Evolutionary conservation across 345 rosid genomes (phyloP).

Genomic region (Abelmoschus esculentus): DNA sequence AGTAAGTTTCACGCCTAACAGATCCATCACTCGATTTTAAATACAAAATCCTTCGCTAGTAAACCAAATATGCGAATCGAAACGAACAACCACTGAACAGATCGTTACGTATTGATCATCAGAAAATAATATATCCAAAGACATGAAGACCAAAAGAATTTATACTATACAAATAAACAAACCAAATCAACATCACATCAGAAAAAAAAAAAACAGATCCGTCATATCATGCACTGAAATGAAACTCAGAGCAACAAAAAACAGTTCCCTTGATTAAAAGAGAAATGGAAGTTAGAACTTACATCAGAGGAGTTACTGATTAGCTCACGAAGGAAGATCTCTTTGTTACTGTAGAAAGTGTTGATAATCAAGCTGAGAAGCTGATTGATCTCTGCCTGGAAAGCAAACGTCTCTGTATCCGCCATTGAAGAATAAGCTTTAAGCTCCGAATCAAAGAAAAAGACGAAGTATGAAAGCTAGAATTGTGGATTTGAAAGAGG

Average conservation of each 20-base stretch:
- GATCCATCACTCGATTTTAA: no score
- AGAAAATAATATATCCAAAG: background rate
- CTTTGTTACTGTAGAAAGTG: constrained; percentile 81
- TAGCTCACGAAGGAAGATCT: constrained; percentile 81
- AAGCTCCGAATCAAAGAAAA: background rate
- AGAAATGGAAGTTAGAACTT: background rate
- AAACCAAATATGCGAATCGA: background rate
- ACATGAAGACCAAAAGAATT: background rate
- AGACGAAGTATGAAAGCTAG: background rate
- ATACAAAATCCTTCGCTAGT: background rate
- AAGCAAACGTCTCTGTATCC: constrained; percentile 71
- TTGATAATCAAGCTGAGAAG: constrained; percentile 68
- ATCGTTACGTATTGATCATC: background rate
- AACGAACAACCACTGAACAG: background rate
- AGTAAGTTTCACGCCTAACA: no score
- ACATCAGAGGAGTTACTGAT: constrained; percentile 78
- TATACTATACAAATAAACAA: background rate
- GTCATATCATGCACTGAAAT: background rate
- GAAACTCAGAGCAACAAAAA: background rate
- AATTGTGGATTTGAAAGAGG: background rate
- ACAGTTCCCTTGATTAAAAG: no score
- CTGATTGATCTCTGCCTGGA: constrained; percentile 86
- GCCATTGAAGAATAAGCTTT: constrained; percentile 16
- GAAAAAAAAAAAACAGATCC: background rate
- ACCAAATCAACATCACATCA: background rate